phyloP scores from a whole-genome alignment of 129 eudicot species.

The Chrysanthemum makinoi region DNA sequence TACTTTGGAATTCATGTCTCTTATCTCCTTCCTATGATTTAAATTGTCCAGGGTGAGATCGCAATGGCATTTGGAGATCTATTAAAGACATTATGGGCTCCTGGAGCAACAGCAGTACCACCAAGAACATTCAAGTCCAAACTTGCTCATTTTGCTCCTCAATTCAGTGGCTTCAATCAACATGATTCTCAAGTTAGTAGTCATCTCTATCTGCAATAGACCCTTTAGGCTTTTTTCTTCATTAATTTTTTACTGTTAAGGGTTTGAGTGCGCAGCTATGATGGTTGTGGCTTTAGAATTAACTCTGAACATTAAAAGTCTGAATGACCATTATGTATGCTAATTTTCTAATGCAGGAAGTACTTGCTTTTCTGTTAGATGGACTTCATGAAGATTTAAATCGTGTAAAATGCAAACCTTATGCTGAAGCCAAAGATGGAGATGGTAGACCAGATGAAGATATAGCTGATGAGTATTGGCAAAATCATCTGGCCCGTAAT shows the following conservation, averaged over 20 bases:
- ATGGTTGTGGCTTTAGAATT: too few species aligned
- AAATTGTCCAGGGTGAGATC: slow-evolving; percentile 71
- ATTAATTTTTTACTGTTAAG: neutral
- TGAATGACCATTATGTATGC: slow-evolving; percentile 17
- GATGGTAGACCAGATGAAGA: slow-evolving; percentile 87
- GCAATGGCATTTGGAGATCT: slow-evolving; percentile 94
- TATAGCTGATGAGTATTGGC: slow-evolving; percentile 92
- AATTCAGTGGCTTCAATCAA: slow-evolving; percentile 92
- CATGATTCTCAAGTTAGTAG: slow-evolving; percentile 87
- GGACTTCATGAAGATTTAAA: slow-evolving; percentile 97
- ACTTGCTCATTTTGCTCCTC: slow-evolving; percentile 96
- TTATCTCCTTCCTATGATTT: slow-evolving; percentile 24
- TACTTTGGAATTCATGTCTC: slow-evolving; percentile 1
- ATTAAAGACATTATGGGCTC: slow-evolving; percentile 88
- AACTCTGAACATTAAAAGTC: slow-evolving; percentile 5
- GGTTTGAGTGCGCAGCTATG: too few species aligned
- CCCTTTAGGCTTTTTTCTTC: slow-evolving; percentile 14
- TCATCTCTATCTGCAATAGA: slow-evolving; percentile 29
- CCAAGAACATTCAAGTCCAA: slow-evolving; percentile 80
- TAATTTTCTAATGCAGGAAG: slow-evolving; percentile 57
- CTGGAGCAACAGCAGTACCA: slow-evolving; percentile 85
- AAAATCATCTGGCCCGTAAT: slow-evolving; percentile 91
- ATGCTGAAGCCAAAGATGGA: slow-evolving; percentile 83
- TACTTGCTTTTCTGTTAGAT: slow-evolving; percentile 87
- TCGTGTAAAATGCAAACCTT: slow-evolving; percentile 90